Evolutionary conservation across 768 basidiomycete genomes (phyloP).

Genomic region (Gymnopilus dilepis): DNA sequence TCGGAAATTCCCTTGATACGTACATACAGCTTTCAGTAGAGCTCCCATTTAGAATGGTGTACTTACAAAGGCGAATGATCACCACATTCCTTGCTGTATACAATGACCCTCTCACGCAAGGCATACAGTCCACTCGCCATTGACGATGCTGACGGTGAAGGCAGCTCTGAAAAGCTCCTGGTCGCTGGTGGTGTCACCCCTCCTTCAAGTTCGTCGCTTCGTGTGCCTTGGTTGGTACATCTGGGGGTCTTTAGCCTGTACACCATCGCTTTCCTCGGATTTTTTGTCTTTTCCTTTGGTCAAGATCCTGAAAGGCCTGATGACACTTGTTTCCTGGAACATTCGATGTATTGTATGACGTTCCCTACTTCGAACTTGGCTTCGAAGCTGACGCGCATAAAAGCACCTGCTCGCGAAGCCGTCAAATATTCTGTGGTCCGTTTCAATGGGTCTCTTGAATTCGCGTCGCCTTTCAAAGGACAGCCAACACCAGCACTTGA

Average conservation of each 20-base stretch:
- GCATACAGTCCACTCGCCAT: neutral
- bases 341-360: neutral
- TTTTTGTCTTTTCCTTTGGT: neutral
- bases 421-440: neutral
- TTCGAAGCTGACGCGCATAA: neutral
- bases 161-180: neutral
- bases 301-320: neutral
- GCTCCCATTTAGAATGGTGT: neutral
- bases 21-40: no score
- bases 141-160: neutral
- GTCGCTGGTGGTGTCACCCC: neutral
- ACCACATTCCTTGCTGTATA: neutral
- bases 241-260: neutral
- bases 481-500: neutral
- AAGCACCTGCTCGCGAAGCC: neutral
- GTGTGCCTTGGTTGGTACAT: neutral
- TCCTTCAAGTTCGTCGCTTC: neutral
- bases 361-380: no score
- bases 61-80: neutral
- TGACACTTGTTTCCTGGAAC: neutral
- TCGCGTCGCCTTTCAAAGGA: slow-evolving; percentile 1
- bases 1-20: no score
- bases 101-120: neutral
- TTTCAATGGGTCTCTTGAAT: slow-evolving; percentile 8
- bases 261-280: neutral